Conservation (phyloP, 805 yeast genomes). For the Yamadazyma endophytica region DNA sequence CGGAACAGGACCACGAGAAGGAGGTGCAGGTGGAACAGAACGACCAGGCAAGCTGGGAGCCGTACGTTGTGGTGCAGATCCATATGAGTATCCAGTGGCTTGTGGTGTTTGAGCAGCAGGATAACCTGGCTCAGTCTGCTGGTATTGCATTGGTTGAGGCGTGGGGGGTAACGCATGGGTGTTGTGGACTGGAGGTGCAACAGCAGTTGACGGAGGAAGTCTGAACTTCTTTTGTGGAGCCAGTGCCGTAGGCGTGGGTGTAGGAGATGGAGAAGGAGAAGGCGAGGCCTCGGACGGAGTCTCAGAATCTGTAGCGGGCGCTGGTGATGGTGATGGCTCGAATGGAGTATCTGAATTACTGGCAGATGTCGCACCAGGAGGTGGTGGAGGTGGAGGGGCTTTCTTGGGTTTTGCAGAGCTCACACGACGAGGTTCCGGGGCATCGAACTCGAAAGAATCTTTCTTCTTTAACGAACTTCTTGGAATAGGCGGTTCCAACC, state of each 20-base stretch:
- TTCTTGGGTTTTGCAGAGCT: constrained; percentile 17
- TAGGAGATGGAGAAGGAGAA: constrained; percentile 9
- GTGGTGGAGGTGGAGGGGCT: constrained; percentile 42
- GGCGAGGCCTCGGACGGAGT: constrained; percentile 10
- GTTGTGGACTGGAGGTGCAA: constrained; percentile 24
- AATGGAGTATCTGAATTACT: constrained; percentile 2
- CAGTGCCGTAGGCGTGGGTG: constrained; percentile 3
- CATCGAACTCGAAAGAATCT: constrained; percentile 9
- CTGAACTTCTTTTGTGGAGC: constrained; percentile 22
- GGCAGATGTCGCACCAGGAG: constrained; percentile 12
- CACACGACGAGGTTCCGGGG: constrained; percentile 14
- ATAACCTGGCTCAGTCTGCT: neutral
- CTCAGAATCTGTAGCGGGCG: constrained; percentile 5
- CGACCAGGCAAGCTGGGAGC: neutral
- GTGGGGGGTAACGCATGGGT: constrained; percentile 16
- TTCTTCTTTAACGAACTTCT: constrained; percentile 41
- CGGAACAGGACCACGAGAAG: too few species aligned
- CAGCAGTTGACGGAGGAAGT: constrained; percentile 31
- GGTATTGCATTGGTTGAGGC: constrained; percentile 1
- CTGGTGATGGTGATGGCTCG: constrained; percentile 12
- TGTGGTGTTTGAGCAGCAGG: constrained; percentile 3
- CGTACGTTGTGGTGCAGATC: constrained; percentile 12
- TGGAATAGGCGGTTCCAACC: constrained; percentile 82
- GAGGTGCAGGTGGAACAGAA: constrained; percentile 2
- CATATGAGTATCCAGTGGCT: constrained; percentile 3